Evolutionary conservation across 2,329 filamentous ascomycete species (phyloP).

Genomic region (Pseudophaeomoniella oleicola): DNA sequence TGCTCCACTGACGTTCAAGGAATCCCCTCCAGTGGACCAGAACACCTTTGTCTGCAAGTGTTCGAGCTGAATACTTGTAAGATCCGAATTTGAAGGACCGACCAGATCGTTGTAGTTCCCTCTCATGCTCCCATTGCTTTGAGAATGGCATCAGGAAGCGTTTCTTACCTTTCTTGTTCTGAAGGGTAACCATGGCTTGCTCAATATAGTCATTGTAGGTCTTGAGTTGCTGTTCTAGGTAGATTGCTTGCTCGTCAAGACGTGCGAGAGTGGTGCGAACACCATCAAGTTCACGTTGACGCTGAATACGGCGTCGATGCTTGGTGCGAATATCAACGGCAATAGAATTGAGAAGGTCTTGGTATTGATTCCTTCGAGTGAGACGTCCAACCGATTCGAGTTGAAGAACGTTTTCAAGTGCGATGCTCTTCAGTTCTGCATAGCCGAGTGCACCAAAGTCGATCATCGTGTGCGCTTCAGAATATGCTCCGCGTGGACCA

Average conservation of each 20-base stretch:
- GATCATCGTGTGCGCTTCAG: constrained; percentile 66
- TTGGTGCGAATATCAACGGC: constrained; percentile 95
- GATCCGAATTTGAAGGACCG: constrained; percentile 95
- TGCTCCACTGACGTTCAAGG: constrained; percentile 69
- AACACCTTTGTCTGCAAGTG: constrained; percentile 84
- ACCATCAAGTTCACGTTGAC: constrained; percentile 72
- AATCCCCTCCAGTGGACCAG: constrained; percentile 84
- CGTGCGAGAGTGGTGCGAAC: constrained; percentile 31
- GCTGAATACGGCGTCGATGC: constrained; percentile 80
- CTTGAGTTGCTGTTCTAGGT: constrained; percentile 88
- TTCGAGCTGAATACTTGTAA: constrained; percentile 89
- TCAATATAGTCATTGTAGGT: constrained; percentile 99
- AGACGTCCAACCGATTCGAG: constrained; percentile 81
- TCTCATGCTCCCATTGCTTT: constrained; percentile 96
- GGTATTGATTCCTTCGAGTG: constrained; percentile 75
- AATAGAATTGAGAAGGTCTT: constrained; percentile 95
- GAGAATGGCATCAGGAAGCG: constrained; percentile 91
- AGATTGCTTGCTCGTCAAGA: constrained; percentile 54
- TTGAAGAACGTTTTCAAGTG: constrained; percentile 82
- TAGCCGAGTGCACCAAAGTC: constrained; percentile 86
- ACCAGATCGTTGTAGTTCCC: constrained; percentile 81
- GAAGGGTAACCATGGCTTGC: constrained; percentile 90
- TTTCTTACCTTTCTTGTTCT: constrained; percentile 94
- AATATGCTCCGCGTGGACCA: constrained; percentile 69
- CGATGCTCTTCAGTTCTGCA: constrained; percentile 80